Conservation (phyloP, 1,139 yeast genomes). For the Lodderomyces elongisporus region DNA sequence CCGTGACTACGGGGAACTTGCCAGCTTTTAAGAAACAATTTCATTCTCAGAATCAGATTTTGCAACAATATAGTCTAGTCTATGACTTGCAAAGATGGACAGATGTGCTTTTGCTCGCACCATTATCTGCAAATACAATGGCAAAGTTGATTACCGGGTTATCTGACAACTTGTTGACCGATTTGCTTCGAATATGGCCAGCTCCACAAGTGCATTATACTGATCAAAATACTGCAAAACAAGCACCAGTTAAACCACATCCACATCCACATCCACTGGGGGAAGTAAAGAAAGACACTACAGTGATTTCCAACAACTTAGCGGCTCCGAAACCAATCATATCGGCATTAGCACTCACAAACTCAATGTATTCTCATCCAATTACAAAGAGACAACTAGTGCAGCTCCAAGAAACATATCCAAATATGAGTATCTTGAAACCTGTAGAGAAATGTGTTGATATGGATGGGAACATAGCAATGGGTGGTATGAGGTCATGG, state of each 20-base stretch:
- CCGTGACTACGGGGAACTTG: slow-evolving; percentile 9
- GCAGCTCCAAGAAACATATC: slow-evolving; percentile 22
- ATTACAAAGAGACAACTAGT: slow-evolving; percentile 23
- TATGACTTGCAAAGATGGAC: slow-evolving; percentile 27
- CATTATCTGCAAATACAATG: slow-evolving; percentile 26
- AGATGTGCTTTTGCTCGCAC: slow-evolving; percentile 30
- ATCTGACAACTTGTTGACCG: slow-evolving; percentile 24
- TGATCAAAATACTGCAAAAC: slow-evolving; percentile 6
- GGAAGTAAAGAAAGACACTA: slow-evolving; percentile 13
- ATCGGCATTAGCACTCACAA: slow-evolving; percentile 25
- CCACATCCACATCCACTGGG: too few relatives aligned
- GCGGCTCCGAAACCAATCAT: slow-evolving; percentile 23
- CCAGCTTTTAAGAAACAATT: slow-evolving; percentile 4
- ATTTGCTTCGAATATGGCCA: slow-evolving; percentile 26
- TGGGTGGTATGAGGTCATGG: slow-evolving; percentile 34
- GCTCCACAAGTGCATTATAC: slow-evolving; percentile 11
- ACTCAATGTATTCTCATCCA: slow-evolving; percentile 28
- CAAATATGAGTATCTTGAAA: slow-evolving; percentile 24
- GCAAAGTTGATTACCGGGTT: slow-evolving; percentile 27
- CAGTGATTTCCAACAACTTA: slow-evolving; percentile 18
- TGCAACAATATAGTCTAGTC: slow-evolving; percentile 17
- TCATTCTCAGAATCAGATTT: slow-evolving; percentile 5
- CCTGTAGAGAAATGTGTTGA: slow-evolving; percentile 29
- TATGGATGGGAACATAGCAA: slow-evolving; percentile 27
- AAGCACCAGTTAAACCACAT: slow-evolving; percentile 1